These are phyloP conservation scores for Colletotrichum incanum DNA, from an alignment of 2,329 filamentous ascomycete genomes.

Conservation along the genomic window DNA sequence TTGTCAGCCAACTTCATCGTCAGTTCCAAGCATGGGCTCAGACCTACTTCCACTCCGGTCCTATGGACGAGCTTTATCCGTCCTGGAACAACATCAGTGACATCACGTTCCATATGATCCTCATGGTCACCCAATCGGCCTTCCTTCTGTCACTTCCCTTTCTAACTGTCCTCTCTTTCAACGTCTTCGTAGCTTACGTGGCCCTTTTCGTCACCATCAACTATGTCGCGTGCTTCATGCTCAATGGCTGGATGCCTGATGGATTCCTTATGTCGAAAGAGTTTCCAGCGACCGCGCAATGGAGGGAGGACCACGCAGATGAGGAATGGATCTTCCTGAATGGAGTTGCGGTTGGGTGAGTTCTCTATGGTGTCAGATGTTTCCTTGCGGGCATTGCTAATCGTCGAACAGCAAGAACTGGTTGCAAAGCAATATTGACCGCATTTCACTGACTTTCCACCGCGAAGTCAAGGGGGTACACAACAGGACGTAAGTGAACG, in stretches of 20 bases:
- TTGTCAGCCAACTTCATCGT: background rate
- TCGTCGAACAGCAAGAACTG: slow-evolving; percentile 67
- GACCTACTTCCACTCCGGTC: slow-evolving; percentile 19
- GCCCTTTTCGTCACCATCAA: slow-evolving; percentile 65
- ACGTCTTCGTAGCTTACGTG: slow-evolving; percentile 58
- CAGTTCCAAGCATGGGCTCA: slow-evolving; percentile 17
- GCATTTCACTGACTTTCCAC: slow-evolving; percentile 80
- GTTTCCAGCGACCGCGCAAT: slow-evolving; percentile 52
- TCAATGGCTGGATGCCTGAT: slow-evolving; percentile 65
- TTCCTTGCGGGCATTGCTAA: background rate
- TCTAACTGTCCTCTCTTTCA: slow-evolving; percentile 61
- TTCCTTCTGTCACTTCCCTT: slow-evolving; percentile 74
- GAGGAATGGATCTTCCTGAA: slow-evolving; percentile 88
- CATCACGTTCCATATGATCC: slow-evolving; percentile 14
- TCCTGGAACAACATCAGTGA: slow-evolving; percentile 24
- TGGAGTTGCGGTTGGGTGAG: slow-evolving; percentile 76
- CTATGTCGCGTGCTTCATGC: slow-evolving; percentile 61
- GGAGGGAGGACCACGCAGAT: slow-evolving; percentile 59
- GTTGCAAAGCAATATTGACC: slow-evolving; percentile 80
- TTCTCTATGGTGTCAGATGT: slow-evolving; percentile 8
- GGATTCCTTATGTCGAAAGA: slow-evolving; percentile 61
- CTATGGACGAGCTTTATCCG: slow-evolving; percentile 35
- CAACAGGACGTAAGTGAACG: slow-evolving; percentile 70
- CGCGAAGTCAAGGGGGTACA: slow-evolving; percentile 81
- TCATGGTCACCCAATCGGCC: slow-evolving; percentile 61